Base-by-base conservation (phyloP, 768 basidiomycete species). In the Piloderma croceum region DNA sequence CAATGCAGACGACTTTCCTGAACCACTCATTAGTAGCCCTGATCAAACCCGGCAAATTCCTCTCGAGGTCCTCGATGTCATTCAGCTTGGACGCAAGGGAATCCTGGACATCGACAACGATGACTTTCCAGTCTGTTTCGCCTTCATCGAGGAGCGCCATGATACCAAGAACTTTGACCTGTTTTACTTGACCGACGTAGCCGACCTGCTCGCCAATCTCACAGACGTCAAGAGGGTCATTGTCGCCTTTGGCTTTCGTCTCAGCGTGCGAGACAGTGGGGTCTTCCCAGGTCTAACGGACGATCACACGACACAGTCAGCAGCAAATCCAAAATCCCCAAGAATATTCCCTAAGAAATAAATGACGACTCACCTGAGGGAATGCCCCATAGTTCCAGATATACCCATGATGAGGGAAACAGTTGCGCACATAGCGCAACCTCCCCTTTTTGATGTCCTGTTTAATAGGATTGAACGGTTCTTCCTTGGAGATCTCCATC, bases 331-430 rank as follows among this genome's bases (percentile, higher is more conserved):
- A 13, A 36, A 4, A 13, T 11, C 23, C 20, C 7, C 22, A 29
- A 3, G 32, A 7, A 7, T 13, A 34, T 12, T 4, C 31, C 24
- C n/a, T n/a, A n/a, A n/a, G n/a, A n/a, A n/a, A n/a, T n/a, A n/a
- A n/a, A 15, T 7, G 23, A 29, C 31, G 7, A 57, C 79, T 35
- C 41, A 84, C 91, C 79, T 94, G 91, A 46, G 94, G 94, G 81
- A 99, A 96, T 44, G 93, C 92, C 56, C 94, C 94, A 59, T 99
- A 99, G 77, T 99, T 99, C 96, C 96, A 99, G 74, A 99, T 92
- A 76, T 97, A 93, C 25, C 96, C 94, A 62, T 98, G 93, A 74
- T 99, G 96, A 53, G 96, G 96, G 87, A 99, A 99, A 69, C 96
- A 98, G 77, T 98, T 98, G 69, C 96, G 85, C 52, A 99, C 96